Base-by-base conservation (phyloP, 1,284 basidiomycete species). In the Sporisorium scitamineum region DNA sequence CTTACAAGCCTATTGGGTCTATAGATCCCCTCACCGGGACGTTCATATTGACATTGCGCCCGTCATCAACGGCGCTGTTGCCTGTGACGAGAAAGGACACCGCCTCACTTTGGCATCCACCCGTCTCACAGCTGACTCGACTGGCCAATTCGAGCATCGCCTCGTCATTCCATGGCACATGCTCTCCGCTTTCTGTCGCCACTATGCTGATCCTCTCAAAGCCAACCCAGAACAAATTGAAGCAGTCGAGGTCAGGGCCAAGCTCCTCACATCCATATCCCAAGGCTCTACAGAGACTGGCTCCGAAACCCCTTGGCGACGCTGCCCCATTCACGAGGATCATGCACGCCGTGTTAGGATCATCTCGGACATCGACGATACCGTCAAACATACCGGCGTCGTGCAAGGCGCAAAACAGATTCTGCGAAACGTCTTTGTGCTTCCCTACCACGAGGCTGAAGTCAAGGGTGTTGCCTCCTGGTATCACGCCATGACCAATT, bases 351-450 rank as follows among this genome's bases (percentile, higher is more conserved):
- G 62, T 32, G 70, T 79, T 14, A 57, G 81, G 94, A 14, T 97
- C 59, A 91, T 97, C 34, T 95, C 93, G 0, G 95, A 98, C 82
- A 92, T 98, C 48, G 95, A 98, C 84, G 95, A 98, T 85, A 98
- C 95, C 0, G 89, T 97, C 71, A 97, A 96, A 54, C 78, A 83
- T 53, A 86, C 86, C 1, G 81, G 85, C 32, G 84, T 87, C 4
- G 70, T 85, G 0, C 80, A 76, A 8, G 85, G 86, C 6, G 80
- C 83, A 14, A 81, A 82, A 68, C 70, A 86, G 29, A 84, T 85
- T 31, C 72, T 83, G 47, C 84, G 87, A 8, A 88, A 88, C 69
- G 88, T 88, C 39, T 89, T 89, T 57, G 87, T 87, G 47, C 83
- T 87, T 5, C 84, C 86, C n/a, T 78, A 94, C 39, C 87, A 89